Base-by-base conservation (phyloP, 148 eudicot genomes). In the Euryodendron excelsum region DNA sequence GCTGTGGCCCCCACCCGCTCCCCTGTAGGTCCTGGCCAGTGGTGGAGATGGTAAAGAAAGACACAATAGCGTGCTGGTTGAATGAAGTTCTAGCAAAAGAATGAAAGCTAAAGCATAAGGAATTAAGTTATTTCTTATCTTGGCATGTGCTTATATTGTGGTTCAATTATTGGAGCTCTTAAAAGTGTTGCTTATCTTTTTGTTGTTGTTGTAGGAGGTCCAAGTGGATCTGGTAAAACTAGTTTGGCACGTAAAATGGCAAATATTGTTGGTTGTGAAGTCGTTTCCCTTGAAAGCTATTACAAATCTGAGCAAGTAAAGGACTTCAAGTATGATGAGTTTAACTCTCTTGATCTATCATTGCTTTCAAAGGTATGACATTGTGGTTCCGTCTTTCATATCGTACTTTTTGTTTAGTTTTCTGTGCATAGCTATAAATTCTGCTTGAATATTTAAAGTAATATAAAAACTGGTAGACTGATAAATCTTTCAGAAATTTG, bases 221-320 rank as follows among this genome's bases (percentile, higher is more conserved):
- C 99, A 80, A 93, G 99, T 84, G 99, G 99, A 79, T 96, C 99
- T 78, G 99, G 99, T 21, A 96, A 96, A 87, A 96, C 99, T 78
- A 96, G 99, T 86, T 89, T 96, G 92, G 99, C 99, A 81, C 99
- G 90, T 82, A 96, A 96, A 87, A 93, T 96, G 99, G 98, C 98
- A 74, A 96, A 96, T 68, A 96, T 96, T 71, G 91, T 96, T 86
- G 99, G 99, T 48, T 96, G 99, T 90, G 98, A 91, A 82, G 99
- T 96, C 55, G 90, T 96, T 77, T 96, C 98, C 39, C 98, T 96
- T 80, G 99, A 96, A 86, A 93, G 98, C 83, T 96, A 96, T 85
- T 92, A 89, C 82, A 93, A 87, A 85, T 85, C 97, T 77, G 98
- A 94, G 83, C 98, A 96, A 83, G 91, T 90, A 69, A 96, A 96